Evolutionary conservation across 2,329 filamentous ascomycete genomes (phyloP), one percentile per base, ranked within the genome.

Genomic region (Colletotrichum sidae): DNA sequence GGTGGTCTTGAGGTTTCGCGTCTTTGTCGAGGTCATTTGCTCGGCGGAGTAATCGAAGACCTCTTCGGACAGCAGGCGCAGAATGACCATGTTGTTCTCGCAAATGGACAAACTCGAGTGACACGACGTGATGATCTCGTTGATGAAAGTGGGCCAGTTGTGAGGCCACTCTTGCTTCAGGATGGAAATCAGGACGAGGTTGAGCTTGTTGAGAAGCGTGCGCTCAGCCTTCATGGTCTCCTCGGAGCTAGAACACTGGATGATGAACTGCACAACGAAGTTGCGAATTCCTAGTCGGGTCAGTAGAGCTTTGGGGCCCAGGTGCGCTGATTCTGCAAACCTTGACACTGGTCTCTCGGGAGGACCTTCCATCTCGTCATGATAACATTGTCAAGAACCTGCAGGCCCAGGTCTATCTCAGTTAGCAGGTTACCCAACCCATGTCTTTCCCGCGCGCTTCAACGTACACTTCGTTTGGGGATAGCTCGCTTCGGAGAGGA

Each of bases 131-230:
- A 99, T 94, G 79, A 99, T 99, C 83, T 99, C 96, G 84, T 98
- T 98, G 86, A 99, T 98, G 80, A 99, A 99, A 17, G 94, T 97
- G 10, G 96, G 96, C 96, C 96, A 99, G 84, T 99, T 97, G 81
- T 98, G 95, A 62, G 96, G 96, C 96, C 96, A 99, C 81, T 99
- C 96, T 81, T 99, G 96, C 86, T 99, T 99, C 75, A 99, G 84
- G 69, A 99, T 95, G 63, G 94, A 97, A 72, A 99, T 93, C 69
- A 99, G 91, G 64, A 98, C 95, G 73, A 99, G 88, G 76, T 99
- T 99, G 68, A 99, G 90, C 84, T 99, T 99, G 87, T 98, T 98
- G 75, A 99, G 85, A 66, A 99, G 88, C 39, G 94, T 94, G 75
- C 92, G 91, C 80, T 98, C 91, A 72, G 87, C 83, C 78, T 90